Base-by-base conservation (phyloP, 139 green algal genomes). In the Eudorina sp. region DNA sequence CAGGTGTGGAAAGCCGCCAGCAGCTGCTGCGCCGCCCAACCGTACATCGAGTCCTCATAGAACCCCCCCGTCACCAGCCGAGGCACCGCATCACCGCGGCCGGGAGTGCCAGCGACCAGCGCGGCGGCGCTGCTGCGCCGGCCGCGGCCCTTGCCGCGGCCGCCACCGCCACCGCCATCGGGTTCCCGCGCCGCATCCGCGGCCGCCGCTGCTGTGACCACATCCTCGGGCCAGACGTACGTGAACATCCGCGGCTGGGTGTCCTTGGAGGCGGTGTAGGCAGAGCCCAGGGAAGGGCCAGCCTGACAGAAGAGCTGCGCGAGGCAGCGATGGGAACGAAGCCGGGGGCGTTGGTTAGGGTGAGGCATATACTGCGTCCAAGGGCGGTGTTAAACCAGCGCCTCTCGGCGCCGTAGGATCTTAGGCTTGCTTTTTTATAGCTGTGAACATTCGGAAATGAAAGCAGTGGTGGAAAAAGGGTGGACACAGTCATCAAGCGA, bases 1-100 rank as follows among this genome's bases (percentile, higher is more conserved):
- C 81, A 87, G 62, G 31, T 87, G 6, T 43, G n/a, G 64, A 87
- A 87, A 6, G 81, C 81, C 45, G 23, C 19, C 31, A 79, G 31
- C 64, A 87, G 81, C 81, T 87, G 81, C 19, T 31, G 18, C 21
- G 81, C 81, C 31, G 55, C 81, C 45, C 31, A 78, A 31, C 62
- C 62, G 5, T 8, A 18, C 81, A 25, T 18, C 21, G 4, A 3
- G 60, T 87, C 81, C 81, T 87, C 81, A 18, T 73, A 68, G 62
- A 62, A 87, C 45, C 64, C 60, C 36, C 34, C 76, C 53, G 13
- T 3, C 18, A 13, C 66, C 66, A 43, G 40, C 18, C 70, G 38
- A 0, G 70, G 21, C 25, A 79, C 27, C 70, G 70, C 27, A 21
- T 40, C 27, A 31, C 14, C 11, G 7, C 66, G 66, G 19, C 40